A percentile compares a stretch with the other conserved stretches of the same genome.
phyloP scores from a whole-genome alignment of 2,329 filamentous ascomycete genomes.

The Botrytis tulipae region DNA sequence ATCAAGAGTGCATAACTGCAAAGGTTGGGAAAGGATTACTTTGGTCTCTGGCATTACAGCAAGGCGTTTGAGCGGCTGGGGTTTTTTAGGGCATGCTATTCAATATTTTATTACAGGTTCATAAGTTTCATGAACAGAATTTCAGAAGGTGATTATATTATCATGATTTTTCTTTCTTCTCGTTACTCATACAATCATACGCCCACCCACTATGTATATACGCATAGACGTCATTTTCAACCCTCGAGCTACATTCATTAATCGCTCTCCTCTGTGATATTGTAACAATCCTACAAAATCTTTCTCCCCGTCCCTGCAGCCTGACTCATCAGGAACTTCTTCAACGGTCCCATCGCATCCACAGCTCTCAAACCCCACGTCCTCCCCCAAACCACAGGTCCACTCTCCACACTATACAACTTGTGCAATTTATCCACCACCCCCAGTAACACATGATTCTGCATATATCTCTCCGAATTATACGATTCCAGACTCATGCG shows the following conservation, averaged over 20 bases:
- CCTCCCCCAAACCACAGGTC: slow-evolving; percentile 76
- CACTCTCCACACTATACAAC: slow-evolving; percentile 77
- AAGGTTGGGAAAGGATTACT: not conserved
- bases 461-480: slow-evolving; percentile 73
- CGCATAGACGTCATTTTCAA: not conserved
- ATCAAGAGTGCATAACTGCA: not conserved
- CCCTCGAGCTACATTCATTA: not conserved
- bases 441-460: slow-evolving; percentile 76
- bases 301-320: slow-evolving; percentile 56
- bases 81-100: not conserved
- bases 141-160: not conserved
- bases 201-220: not conserved
- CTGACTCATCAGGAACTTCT: slow-evolving; percentile 81
- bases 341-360: slow-evolving; percentile 71
- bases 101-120: not conserved
- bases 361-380: slow-evolving; percentile 75
- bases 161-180: not conserved
- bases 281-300: slow-evolving; percentile 38
- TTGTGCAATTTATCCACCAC: slow-evolving; percentile 90
- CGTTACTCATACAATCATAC: slow-evolving; percentile 4
- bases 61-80: slow-evolving; percentile 10
- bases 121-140: not conserved
- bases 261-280: not conserved
- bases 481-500: slow-evolving; percentile 78
- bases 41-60: slow-evolving; percentile 11